phyloP scores from a whole-genome alignment of 2,329 filamentous ascomycete genomes.

The Colletotrichum phormii region DNA sequence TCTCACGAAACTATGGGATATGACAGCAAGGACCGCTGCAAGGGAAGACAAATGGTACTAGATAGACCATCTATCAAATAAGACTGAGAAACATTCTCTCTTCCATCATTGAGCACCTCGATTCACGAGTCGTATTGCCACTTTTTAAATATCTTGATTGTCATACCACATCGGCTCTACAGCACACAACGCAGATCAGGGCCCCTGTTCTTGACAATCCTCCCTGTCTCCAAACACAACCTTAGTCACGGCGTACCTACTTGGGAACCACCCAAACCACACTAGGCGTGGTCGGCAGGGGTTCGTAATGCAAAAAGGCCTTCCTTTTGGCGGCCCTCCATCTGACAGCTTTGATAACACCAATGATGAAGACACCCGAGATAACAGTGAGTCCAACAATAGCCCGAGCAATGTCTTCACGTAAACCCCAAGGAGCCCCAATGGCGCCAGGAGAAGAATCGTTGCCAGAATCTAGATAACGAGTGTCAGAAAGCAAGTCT shows the following conservation, averaged over 20 bases:
- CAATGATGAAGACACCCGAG: background rate
- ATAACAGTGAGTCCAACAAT: background rate
- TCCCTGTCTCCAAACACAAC: background rate
- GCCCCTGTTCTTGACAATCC: too few species aligned
- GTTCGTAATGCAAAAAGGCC: background rate
- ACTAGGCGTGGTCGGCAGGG: background rate
- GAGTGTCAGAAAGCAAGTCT: background rate
- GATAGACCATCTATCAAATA: background rate
- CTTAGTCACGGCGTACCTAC: background rate
- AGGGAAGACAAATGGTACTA: background rate
- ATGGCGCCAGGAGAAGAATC: background rate
- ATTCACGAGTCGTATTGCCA: background rate
- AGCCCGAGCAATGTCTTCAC: background rate
- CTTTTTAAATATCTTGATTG: background rate
- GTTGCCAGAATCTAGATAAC: background rate
- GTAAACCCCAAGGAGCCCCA: background rate
- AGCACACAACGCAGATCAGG: too few species aligned
- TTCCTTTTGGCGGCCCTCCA: background rate
- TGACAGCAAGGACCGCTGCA: background rate
- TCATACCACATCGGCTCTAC: too few species aligned
- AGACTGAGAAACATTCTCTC: background rate
- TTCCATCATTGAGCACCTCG: background rate
- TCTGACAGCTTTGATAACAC: background rate
- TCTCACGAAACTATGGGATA: background rate
- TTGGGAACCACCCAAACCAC: background rate